A percentile compares a stretch with the other conserved stretches of the same genome.
Evolutionary conservation across 305 asterid genomes (phyloP).

Genomic region (Nicotiana rustica): DNA sequence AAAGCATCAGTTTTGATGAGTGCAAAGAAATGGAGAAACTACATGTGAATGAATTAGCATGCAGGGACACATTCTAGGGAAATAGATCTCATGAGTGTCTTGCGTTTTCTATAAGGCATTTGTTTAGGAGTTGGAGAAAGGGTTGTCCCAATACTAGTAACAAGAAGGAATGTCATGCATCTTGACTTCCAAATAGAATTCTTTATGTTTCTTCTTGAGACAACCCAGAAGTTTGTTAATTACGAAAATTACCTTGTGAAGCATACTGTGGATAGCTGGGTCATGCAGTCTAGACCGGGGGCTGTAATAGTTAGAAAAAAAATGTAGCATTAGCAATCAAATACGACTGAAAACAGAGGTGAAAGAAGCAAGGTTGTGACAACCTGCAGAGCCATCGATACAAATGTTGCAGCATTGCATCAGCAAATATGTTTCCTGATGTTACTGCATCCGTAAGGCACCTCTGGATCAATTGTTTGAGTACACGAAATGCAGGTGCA

Average conservation of each 20-base stretch:
- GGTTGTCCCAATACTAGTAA: not conserved
- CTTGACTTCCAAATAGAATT: conserved; percentile 21
- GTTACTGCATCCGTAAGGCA: conserved; percentile 92
- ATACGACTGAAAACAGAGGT: conserved; percentile 16
- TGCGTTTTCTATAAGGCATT: no score
- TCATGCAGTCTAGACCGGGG: conserved; percentile 96
- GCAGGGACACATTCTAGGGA: conserved; percentile 18
- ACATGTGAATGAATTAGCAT: not conserved
- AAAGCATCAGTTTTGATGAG: conserved; percentile 30
- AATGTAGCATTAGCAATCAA: conserved; percentile 38
- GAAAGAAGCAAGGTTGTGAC: conserved; percentile 32
- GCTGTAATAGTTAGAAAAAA: conserved; percentile 59
- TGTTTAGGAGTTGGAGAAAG: not conserved
- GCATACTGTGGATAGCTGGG: conserved; percentile 95
- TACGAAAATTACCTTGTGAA: conserved; percentile 77
- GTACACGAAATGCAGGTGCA: conserved; percentile 94
- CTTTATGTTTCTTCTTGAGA: conserved; percentile 31
- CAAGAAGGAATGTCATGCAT: conserved; percentile 18
- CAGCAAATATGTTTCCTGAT: conserved; percentile 94
- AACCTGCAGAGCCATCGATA: conserved; percentile 99
- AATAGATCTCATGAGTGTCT: not conserved
- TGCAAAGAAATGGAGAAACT: conserved; percentile 32
- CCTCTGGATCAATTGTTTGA: conserved; percentile 92
- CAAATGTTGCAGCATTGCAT: conserved; percentile 88
- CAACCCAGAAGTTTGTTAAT: conserved; percentile 38